These are phyloP conservation scores for Cyclanthera cordifolia DNA, from an alignment of 306 rosid species.

Conservation along the genomic window DNA sequence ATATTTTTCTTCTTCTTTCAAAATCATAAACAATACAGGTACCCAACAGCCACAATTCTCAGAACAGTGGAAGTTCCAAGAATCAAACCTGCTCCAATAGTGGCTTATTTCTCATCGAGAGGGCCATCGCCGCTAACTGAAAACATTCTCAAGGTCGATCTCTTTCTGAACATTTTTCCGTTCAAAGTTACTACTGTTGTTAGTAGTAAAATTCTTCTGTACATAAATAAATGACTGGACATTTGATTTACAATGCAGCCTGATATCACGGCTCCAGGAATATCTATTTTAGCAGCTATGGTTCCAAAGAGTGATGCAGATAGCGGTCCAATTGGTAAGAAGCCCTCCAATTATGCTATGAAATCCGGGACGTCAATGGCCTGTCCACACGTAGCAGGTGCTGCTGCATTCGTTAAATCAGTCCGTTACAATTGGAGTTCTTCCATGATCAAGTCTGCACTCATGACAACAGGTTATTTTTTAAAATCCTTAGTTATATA, in stretches of 20 bases:
- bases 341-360: conserved; percentile 44
- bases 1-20: background rate
- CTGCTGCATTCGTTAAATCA: conserved; percentile 72
- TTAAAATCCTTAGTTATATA: background rate
- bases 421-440: conserved; percentile 51
- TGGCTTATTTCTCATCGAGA: conserved; percentile 78
- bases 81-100: conserved; percentile 57
- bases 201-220: background rate
- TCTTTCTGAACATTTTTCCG: background rate
- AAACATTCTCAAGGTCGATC: conserved; percentile 75
- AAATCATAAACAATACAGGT: conserved; percentile 25
- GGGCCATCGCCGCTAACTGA: conserved; percentile 82
- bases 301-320: conserved; percentile 50
- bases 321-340: conserved; percentile 42
- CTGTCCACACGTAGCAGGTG: conserved; percentile 91
- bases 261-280: conserved; percentile 87
- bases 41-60: conserved; percentile 64
- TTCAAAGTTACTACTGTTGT: background rate
- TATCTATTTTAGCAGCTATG: conserved; percentile 60
- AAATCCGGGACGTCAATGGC: conserved; percentile 94
- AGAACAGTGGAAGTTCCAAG: conserved; percentile 39
- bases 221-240: background rate
- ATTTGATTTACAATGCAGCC: conserved; percentile 42
- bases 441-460: conserved; percentile 84
- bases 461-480: conserved; percentile 78